Percentiles rank a stretch among this genome's conserved stretches.
phyloP scores from a whole-genome alignment of 2,329 filamentous ascomycete genomes.

The Fusarium beomiforme region DNA sequence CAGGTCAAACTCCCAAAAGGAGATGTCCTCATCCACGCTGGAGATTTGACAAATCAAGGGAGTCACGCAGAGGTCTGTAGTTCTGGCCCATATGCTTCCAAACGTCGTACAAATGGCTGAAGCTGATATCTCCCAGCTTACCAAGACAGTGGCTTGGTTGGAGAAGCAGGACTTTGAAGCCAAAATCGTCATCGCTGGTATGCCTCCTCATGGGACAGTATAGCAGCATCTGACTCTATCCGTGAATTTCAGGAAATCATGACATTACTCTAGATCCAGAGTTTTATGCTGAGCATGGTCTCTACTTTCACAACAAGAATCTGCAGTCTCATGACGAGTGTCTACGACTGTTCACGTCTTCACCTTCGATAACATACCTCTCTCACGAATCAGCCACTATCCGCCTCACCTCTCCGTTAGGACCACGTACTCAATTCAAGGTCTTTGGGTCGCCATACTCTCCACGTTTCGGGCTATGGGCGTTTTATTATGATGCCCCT shows the following conservation, averaged over 20 bases:
- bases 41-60: constrained; percentile 80
- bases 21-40: constrained; percentile 80
- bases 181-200: constrained; percentile 77
- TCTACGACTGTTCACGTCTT: constrained; percentile 62
- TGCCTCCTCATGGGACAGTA: background rate
- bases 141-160: constrained; percentile 72
- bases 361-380: constrained; percentile 70
- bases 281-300: constrained; percentile 66
- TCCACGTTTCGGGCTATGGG: constrained; percentile 67
- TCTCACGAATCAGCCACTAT: constrained; percentile 66
- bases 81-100: background rate
- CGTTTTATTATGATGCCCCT: constrained; percentile 68
- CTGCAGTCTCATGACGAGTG: constrained; percentile 65
- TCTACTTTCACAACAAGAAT: constrained; percentile 65
- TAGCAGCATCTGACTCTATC: constrained; percentile 12
- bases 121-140: constrained; percentile 53
- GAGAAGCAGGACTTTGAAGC: constrained; percentile 73
- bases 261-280: constrained; percentile 75
- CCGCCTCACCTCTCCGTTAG: constrained; percentile 61
- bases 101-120: background rate
- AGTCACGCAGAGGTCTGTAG: constrained; percentile 61
- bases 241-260: constrained; percentile 70
- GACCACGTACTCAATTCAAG: constrained; percentile 68
- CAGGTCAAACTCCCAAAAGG: constrained; percentile 73
- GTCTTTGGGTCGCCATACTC: constrained; percentile 79